Base-by-base conservation (phyloP, 2,329 filamentous ascomycete species). In the Calonectria pauciramosa region DNA sequence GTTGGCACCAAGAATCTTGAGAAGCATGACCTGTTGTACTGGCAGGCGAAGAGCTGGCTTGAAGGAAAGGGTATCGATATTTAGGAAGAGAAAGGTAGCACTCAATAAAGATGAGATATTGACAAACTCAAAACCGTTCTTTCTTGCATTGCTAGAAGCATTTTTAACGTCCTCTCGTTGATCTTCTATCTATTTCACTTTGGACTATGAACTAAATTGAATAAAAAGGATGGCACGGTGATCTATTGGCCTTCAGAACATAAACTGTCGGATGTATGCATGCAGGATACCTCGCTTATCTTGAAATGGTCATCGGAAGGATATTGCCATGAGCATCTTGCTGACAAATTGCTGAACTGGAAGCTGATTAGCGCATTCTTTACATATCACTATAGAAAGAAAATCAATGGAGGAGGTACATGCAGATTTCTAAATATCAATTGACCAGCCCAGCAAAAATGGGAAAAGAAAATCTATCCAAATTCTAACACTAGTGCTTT, bases 21-120 rank as follows among this genome's bases (percentile, higher is more conserved):
- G 72, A 88, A 88, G 75, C 87, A 89, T 82, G 86, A 89, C 80
- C 36, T 85, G 16, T 76, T 89, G 71, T 89, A 88, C 78, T 79
- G 82, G 79, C 83, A 86, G 76, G 83, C 82, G 10, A 88, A 88
- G 70, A 76, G 83, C 26, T 88, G 87, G 87, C 72, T 88, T 34
- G 86, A 88, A 71, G 87, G 87, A 23, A 79, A 84, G 68, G 71
- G 79, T 4, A 78, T 86, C 34, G 79, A 81, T 13, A 76, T 81
- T 38, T 82, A 78, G 44, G 54, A 20, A 11, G 7, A 63, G 20
- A n/a, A 38, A 28, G 23, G 18, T 52, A 52, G 23, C 16, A 56
- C 23, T n/a, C n/a, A 54, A 54, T 41, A 4, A 41, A n/a, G 7
- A 13, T 7, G 2, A 41, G 26, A 20, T 28, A 41, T 23, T n/a